Evolutionary conservation across 495 filamentous ascomycete species (phyloP).

Genomic region (Aspergillus funiculosus): DNA sequence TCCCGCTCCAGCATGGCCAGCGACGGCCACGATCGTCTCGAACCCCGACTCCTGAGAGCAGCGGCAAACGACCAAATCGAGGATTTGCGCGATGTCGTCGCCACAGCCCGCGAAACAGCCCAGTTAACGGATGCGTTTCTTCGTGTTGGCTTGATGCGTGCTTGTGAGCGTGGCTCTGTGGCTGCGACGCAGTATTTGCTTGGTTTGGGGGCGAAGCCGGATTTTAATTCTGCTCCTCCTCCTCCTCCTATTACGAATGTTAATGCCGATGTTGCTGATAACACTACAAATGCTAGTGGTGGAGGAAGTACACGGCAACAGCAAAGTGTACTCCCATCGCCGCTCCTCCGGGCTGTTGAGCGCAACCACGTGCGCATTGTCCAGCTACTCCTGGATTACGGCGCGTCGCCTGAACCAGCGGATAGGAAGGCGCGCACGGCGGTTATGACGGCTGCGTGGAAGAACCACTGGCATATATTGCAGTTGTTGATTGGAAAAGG

Average conservation of each 20-base stretch:
- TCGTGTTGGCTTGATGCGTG: conserved; percentile 46
- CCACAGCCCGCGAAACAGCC: conserved; percentile 33
- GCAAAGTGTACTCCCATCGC: conserved; percentile 32
- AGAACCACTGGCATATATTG: conserved; percentile 47
- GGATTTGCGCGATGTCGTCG: conserved; percentile 33
- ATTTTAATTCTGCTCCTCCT: conserved; percentile 10
- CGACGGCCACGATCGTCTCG: conserved; percentile 44
- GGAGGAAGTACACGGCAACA: too few species aligned
- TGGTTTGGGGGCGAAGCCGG: conserved; percentile 38
- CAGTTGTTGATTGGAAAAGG: conserved; percentile 44
- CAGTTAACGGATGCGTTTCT: conserved; percentile 48
- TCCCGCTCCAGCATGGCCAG: conserved; percentile 39
- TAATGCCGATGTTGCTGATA: too few species aligned
- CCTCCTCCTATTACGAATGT: too few species aligned
- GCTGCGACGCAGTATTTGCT: conserved; percentile 44
- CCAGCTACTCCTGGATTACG: conserved; percentile 39
- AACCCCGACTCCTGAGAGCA: conserved; percentile 49
- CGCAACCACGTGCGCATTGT: conserved; percentile 44
- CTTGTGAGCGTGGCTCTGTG: conserved; percentile 43
- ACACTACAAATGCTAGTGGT: too few species aligned
- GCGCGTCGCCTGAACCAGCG: conserved; percentile 33
- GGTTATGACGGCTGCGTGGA: conserved; percentile 56
- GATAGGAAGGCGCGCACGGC: conserved; percentile 50
- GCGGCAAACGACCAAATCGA: conserved; percentile 40
- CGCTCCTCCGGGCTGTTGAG: conserved; percentile 48